A percentile compares a stretch with the other conserved stretches of the same genome.
Evolutionary conservation across 1,284 basidiomycete species (phyloP).

Genomic region (Pascua guehoae): DNA sequence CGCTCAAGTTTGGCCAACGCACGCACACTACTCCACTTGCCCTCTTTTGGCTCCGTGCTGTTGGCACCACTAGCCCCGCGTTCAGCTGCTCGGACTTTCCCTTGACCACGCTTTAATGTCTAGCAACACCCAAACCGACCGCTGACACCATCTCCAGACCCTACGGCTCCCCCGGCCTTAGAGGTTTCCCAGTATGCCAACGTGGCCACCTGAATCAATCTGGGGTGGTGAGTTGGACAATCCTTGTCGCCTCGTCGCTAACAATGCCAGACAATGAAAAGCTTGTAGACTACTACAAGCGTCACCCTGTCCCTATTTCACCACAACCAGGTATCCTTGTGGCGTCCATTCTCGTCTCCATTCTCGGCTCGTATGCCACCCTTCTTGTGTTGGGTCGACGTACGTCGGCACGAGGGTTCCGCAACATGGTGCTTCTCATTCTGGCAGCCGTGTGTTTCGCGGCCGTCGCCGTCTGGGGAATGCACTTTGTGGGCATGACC

Average conservation of each 20-base stretch:
- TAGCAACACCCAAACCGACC: too few relatives aligned
- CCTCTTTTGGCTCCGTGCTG: too few relatives aligned
- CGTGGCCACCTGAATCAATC: background rate
- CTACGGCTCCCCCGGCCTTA: too few relatives aligned
- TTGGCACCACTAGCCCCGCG: too few relatives aligned
- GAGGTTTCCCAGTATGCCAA: background rate
- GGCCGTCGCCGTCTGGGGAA: slow-evolving; percentile 65
- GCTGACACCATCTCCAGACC: too few relatives aligned
- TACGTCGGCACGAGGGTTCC: slow-evolving; percentile 48
- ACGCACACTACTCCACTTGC: too few relatives aligned
- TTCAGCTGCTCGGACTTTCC: too few relatives aligned
- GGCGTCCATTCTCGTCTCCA: slow-evolving; percentile 53
- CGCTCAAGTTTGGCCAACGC: too few relatives aligned
- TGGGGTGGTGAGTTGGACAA: background rate
- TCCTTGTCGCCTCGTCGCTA: background rate
- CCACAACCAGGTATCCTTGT: slow-evolving; percentile 51
- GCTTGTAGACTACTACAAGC: slow-evolving; percentile 45
- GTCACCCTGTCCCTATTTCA: slow-evolving; percentile 46
- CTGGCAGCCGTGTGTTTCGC: slow-evolving; percentile 77
- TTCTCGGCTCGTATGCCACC: slow-evolving; percentile 53
- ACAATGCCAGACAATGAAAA: slow-evolving; percentile 28
- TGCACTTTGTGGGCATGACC: slow-evolving; percentile 55
- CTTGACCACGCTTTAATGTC: too few relatives aligned
- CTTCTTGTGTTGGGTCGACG: slow-evolving; percentile 52
- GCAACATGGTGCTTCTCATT: slow-evolving; percentile 49